Base-by-base conservation (phyloP, 805 yeast species). In the Candida silvicultrix region DNA sequence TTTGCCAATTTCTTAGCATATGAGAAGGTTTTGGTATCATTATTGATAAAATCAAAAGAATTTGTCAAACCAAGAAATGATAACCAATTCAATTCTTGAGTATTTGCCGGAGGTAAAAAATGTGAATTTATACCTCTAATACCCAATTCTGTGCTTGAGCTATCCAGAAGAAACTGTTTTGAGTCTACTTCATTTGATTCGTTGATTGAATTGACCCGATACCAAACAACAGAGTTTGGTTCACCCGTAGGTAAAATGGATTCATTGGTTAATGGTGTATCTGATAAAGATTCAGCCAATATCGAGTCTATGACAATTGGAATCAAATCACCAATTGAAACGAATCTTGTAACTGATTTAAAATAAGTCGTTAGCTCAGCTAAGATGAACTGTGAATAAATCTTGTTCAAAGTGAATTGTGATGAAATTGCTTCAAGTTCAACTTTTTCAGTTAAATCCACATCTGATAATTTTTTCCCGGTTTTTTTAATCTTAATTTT, bases 201-300 rank as follows among this genome's bases (percentile, higher is more conserved):
- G 4, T 73, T 74, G 5, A 67, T 57, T 4, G 76, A 83, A 2
- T 77, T 70, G 2, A 92, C 76, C 53, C 77, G 78, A 64, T 89
- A 92, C 97, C 97, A 92, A 0, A 89, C 95, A 18, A 90, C 75
- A 0, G 78, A 69, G 59, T 89, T 88, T 1, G 86, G 80, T 20
- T 71, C 71, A 0, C 87, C 88, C 3, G 68, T 63, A 0, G 89
- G 89, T 2, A 78, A 64, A 4, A 71, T 66, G 12, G 2, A 62
- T 62, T 1, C 69, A 68, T 14, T 58, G 58, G 5, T 45, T 49
- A 52, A 52, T 12, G 47, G 63, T 31, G 18, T 52, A 40, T 36
- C 48, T n/a, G 58, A 52, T n/a, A 83, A 57, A 2, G 87, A 71
- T 50, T 73, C 73, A 0, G 95, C 82, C 21, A 85, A 59, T 2